Base-by-base conservation (phyloP, 75 land plant species). In the Selaginella tamariscina region DNA sequence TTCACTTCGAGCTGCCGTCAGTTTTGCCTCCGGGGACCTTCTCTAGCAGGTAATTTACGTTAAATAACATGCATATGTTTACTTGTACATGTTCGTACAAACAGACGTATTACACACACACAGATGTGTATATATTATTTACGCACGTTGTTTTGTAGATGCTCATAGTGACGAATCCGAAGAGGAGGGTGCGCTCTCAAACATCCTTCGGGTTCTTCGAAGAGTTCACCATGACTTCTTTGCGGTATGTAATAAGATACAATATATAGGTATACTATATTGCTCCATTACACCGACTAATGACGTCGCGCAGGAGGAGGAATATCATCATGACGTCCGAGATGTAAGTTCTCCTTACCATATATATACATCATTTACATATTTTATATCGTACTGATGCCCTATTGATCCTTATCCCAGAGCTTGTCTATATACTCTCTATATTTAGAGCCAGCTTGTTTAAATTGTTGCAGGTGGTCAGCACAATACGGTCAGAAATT, bases 151-250 rank as follows among this genome's bases (percentile, higher is more conserved):
- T 11, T 49, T 11, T 11, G 20, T 11, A n/a, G 21, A 59, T 5
- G 62, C 23, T 9, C 9, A 27, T 5, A 27, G 26, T 5, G 27
- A 23, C 26, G 62, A 59, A 59, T 8, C 18, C 62, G 8, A 59
- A 23, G 21, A 59, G 8, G 62, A 59, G 23, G 62, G 62, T n/a
- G 21, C 62, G 62, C 26, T 59, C 5, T 2, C 26, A 23, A 59
- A 21, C 62, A 9, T 59, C 8, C 62, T 23, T 8, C 5, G 23
- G 23, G 62, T 23, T 9, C 8, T 26, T 2, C 62, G 8, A 59
- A 59, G 62, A 9, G 39, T 83, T 31, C 99, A 95, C 73, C 57
- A 68, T 60, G 81, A 68, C 63, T 91, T 85, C 67, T 95, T 88
- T 70, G 71, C 15, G 49, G 49, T 39, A 5, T 39, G 49, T 39